These are phyloP conservation scores for Sarcocystis neurona DNA, from an alignment of 169 alveolate species.

Conservation along the genomic window DNA sequence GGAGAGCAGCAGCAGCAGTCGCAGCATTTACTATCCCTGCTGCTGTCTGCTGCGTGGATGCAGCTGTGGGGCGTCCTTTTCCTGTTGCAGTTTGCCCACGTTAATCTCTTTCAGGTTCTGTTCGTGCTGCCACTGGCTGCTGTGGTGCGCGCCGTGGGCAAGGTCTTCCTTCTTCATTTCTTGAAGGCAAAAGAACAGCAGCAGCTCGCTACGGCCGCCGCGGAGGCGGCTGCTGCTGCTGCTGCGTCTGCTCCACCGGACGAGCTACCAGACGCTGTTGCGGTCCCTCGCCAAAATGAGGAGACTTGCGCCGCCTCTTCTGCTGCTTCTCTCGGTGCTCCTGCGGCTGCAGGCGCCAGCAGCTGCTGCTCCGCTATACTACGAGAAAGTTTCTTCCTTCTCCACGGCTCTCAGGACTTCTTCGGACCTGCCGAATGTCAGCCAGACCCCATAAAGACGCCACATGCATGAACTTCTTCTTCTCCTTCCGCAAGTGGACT, in stretches of 20 bases:
- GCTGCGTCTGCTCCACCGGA: neutral
- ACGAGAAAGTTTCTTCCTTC: neutral
- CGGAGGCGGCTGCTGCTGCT: neutral
- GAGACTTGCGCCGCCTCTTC: too few species aligned
- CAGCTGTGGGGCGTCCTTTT: neutral
- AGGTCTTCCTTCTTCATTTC: neutral
- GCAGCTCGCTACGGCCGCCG: too few species aligned
- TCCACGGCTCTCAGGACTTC: neutral
- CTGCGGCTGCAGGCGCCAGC: too few species aligned
- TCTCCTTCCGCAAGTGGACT: neutral
- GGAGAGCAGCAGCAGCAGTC: neutral
- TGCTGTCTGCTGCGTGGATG: neutral
- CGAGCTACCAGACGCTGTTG: neutral
- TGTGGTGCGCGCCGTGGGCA: neutral
- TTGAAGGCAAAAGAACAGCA: too few species aligned
- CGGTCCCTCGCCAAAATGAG: too few species aligned
- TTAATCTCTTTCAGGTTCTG: neutral
- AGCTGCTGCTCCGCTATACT: too few species aligned
- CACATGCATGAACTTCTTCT: neutral
- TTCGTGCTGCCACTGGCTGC: neutral
- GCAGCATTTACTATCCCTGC: neutral
- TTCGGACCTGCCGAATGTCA: constrained; percentile 16
- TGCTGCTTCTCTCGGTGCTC: too few species aligned
- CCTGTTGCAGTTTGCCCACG: neutral
- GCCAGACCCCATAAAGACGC: neutral